Conservation (phyloP, 1,284 basidiomycete genomes). For the Filobasidium uniguttulatum region DNA sequence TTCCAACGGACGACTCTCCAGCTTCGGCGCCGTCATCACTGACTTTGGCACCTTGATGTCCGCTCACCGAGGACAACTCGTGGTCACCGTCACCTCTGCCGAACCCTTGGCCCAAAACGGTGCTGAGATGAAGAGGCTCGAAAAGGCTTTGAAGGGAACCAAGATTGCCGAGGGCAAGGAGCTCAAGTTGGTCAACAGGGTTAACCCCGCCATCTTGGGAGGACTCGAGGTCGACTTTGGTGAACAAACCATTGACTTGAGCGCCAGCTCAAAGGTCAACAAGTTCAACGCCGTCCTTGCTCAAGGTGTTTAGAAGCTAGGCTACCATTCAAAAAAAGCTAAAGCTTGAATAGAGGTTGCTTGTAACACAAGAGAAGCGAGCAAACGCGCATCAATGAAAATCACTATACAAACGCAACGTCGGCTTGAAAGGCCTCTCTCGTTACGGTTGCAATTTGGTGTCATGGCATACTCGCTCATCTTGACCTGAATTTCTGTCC, state of each 20-base stretch:
- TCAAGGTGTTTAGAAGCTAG: too few relatives aligned
- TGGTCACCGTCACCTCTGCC: constrained; percentile 82
- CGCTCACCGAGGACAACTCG: constrained; percentile 84
- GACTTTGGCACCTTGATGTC: constrained; percentile 83
- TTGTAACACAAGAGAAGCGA: too few relatives aligned
- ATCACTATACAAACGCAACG: too few relatives aligned
- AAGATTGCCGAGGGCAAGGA: constrained; percentile 73
- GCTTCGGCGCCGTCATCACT: constrained; percentile 75
- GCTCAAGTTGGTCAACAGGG: constrained; percentile 79
- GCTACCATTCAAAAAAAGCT: too few relatives aligned
- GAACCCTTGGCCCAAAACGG: constrained; percentile 48
- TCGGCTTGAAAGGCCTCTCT: too few relatives aligned
- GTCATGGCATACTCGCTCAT: too few relatives aligned
- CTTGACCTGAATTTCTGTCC: too few relatives aligned
- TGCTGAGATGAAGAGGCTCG: constrained; percentile 61
- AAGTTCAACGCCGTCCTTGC: constrained; percentile 67
- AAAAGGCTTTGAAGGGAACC: constrained; percentile 69
- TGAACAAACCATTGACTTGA: constrained; percentile 93
- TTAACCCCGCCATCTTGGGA: constrained; percentile 74
- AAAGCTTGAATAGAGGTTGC: too few relatives aligned
- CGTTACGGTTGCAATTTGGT: too few relatives aligned
- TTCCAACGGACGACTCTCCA: constrained; percentile 80
- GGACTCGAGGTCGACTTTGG: constrained; percentile 94
- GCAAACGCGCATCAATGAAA: too few relatives aligned
- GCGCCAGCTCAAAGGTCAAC: constrained; percentile 81